These are phyloP conservation scores for Plasmodium berghei DNA, from an alignment of 169 alveolate genomes.

Conservation along the genomic window DNA sequence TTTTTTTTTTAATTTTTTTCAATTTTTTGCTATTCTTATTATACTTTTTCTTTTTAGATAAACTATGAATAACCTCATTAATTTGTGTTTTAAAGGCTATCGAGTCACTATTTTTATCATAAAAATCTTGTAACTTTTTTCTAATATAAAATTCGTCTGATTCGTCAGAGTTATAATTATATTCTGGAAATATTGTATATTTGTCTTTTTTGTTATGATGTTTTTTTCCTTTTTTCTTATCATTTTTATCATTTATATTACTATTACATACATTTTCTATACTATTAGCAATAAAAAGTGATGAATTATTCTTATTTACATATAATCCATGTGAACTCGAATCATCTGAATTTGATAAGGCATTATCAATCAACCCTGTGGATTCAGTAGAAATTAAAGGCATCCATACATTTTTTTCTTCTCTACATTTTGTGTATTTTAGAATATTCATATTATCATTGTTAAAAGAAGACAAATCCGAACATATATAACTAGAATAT, in stretches of 20 bases:
- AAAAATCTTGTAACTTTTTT: slow-evolving; percentile 45
- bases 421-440: slow-evolving; percentile 8
- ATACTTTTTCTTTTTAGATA: slow-evolving; percentile 58
- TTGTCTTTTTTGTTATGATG: slow-evolving; percentile 19
- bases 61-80: slow-evolving; percentile 47
- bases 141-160: slow-evolving; percentile 71
- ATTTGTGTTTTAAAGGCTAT: slow-evolving; percentile 34
- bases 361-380: slow-evolving; percentile 39
- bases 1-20: slow-evolving; percentile 40
- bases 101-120: slow-evolving; percentile 26
- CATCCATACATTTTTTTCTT: slow-evolving; percentile 35
- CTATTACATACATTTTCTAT: slow-evolving; percentile 35
- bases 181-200: slow-evolving; percentile 1
- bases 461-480: slow-evolving; percentile 10
- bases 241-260: slow-evolving; percentile 1
- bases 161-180: slow-evolving; percentile 61
- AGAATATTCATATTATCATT: slow-evolving; percentile 7
- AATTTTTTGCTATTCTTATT: slow-evolving; percentile 60
- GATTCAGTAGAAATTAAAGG: slow-evolving; percentile 36
- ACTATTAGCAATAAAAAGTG: slow-evolving; percentile 20
- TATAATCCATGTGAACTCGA: slow-evolving; percentile 15
- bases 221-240: slow-evolving; percentile 7
- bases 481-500: slow-evolving; percentile 19
- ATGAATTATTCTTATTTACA: slow-evolving; percentile 23
- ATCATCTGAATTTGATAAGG: slow-evolving; percentile 48